phyloP scores from a whole-genome alignment of 208 protist species.

The Leishmania tropica region DNA sequence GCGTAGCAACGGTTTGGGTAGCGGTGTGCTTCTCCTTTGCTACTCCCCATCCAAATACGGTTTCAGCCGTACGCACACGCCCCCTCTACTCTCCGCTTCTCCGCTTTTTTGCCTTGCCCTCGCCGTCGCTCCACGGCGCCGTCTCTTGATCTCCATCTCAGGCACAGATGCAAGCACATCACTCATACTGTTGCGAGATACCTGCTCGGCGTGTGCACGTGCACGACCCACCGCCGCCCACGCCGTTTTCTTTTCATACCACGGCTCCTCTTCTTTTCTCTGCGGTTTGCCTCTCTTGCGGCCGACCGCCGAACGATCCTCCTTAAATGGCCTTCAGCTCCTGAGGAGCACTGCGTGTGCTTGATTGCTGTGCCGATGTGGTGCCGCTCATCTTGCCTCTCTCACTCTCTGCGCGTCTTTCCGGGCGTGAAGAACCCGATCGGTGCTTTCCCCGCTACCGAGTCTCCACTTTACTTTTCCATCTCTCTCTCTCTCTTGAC shows the following conservation, averaged over 20 bases:
- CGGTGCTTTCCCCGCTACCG: not conserved
- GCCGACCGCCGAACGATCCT: not conserved
- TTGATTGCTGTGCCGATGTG: not conserved
- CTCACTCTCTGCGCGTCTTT: not conserved
- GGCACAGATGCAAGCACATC: not conserved
- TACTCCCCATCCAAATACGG: not conserved
- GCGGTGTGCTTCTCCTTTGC: not conserved
- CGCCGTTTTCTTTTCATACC: not conserved
- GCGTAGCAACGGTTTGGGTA: not conserved
- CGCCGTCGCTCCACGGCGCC: not conserved
- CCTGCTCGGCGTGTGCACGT: not conserved
- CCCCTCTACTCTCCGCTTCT: not conserved
- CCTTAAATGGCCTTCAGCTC: not conserved
- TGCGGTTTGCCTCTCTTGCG: not conserved
- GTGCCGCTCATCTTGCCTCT: not conserved
- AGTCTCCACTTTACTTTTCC: not conserved
- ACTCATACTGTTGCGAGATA: not conserved
- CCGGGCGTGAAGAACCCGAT: not conserved
- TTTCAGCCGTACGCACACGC: not conserved
- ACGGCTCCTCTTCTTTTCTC: not conserved
- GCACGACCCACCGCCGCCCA: not conserved
- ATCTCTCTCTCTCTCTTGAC: conserved; percentile 16
- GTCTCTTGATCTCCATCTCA: conserved; percentile 12
- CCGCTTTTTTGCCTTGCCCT: not conserved
- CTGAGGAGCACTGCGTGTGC: not conserved